phyloP scores from a whole-genome alignment of 192 early-diverging fungal species.

The Entophlyctis luteolus region DNA sequence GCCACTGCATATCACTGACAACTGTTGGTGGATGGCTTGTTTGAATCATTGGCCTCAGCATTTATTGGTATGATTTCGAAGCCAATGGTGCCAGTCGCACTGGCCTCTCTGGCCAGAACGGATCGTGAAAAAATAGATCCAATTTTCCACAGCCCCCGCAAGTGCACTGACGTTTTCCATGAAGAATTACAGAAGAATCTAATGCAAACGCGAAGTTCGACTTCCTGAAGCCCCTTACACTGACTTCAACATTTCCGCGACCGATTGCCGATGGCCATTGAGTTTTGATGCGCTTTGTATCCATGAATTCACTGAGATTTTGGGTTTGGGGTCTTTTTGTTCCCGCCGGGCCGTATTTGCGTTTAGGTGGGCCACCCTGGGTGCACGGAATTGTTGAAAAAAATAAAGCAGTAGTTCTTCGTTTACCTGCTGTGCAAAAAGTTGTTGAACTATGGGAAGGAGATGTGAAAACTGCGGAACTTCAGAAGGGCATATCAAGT shows the following conservation, averaged over 20 bases:
- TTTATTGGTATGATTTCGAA: too few species aligned
- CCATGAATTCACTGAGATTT: too few species aligned
- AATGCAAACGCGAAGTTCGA: not conserved
- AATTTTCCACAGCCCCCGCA: not conserved
- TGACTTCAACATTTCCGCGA: not conserved
- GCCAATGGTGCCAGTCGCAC: not conserved
- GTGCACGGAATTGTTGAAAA: too few species aligned
- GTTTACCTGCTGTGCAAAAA: too few species aligned
- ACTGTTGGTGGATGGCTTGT: too few species aligned
- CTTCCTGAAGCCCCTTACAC: not conserved
- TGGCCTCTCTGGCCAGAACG: not conserved
- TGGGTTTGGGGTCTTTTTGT: too few species aligned
- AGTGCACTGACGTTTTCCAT: not conserved
- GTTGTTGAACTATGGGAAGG: too few species aligned
- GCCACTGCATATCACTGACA: too few species aligned
- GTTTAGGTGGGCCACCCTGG: too few species aligned
- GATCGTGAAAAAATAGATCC: not conserved
- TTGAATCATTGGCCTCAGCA: too few species aligned
- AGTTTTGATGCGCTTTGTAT: not conserved
- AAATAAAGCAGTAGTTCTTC: too few species aligned
- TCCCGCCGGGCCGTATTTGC: too few species aligned
- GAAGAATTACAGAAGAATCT: not conserved
- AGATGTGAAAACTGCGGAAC: not conserved
- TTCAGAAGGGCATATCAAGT: not conserved
- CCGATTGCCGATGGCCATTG: not conserved